A percentile compares a stretch with the other conserved stretches of the same genome.
phyloP scores from a whole-genome alignment of 129 eudicot genomes.

The Apium graveolens region DNA sequence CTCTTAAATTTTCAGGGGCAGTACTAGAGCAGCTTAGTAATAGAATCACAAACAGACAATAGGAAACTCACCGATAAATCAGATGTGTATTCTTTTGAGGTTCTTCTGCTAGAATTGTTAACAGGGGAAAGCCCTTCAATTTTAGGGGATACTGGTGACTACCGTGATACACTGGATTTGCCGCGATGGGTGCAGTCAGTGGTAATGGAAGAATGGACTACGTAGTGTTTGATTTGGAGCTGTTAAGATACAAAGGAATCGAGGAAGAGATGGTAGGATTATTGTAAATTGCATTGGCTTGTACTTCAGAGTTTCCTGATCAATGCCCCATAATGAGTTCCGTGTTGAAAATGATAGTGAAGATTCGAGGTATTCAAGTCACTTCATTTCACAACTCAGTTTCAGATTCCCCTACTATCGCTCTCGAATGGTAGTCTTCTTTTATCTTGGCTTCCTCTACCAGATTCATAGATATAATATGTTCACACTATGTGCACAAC shows the following conservation, averaged over 20 bases:
- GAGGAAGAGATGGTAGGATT: slow-evolving; percentile 86
- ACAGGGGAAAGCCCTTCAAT: slow-evolving; percentile 68
- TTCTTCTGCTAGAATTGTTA: slow-evolving; percentile 67
- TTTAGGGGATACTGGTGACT: slow-evolving; percentile 33
- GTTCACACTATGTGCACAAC: neutral
- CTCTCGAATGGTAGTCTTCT: slow-evolving; percentile 13
- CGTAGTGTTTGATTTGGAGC: slow-evolving; percentile 92
- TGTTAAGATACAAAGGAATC: slow-evolving; percentile 69
- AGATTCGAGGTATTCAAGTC: slow-evolving; percentile 43
- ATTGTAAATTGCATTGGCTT: slow-evolving; percentile 66
- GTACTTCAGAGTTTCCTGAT: slow-evolving; percentile 51
- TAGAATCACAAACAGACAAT: slow-evolving; percentile 28
- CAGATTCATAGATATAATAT: too few species aligned
- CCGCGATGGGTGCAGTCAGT: slow-evolving; percentile 92
- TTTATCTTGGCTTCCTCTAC: neutral
- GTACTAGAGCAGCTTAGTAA: slow-evolving; percentile 77
- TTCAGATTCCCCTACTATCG: slow-evolving; percentile 49
- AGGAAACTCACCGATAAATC: slow-evolving; percentile 53
- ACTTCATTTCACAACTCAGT: slow-evolving; percentile 44
- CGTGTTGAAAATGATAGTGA: slow-evolving; percentile 66
- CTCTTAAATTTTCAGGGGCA: slow-evolving; percentile 82
- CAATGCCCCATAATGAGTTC: slow-evolving; percentile 58
- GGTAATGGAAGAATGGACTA: slow-evolving; percentile 92
- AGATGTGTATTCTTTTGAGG: slow-evolving; percentile 85
- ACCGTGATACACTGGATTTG: slow-evolving; percentile 55